phyloP scores from a whole-genome alignment of 2,329 filamentous ascomycete genomes.

The Berkeleyomyces rouxiae region DNA sequence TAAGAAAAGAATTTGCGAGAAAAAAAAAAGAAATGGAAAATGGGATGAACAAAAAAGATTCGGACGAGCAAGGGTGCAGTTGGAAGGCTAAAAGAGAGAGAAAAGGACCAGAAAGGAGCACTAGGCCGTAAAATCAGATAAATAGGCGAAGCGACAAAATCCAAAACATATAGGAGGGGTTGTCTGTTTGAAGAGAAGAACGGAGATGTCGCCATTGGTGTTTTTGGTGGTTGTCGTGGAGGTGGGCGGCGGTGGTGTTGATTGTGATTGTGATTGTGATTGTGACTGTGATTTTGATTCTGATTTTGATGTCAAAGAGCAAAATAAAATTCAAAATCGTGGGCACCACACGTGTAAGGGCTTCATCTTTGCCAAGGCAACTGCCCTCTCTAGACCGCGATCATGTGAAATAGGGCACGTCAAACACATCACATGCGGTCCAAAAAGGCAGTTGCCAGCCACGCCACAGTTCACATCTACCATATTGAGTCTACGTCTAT shows the following conservation, averaged over 20 bases:
- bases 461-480: not conserved
- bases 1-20: not conserved
- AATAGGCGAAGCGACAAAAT: not conserved
- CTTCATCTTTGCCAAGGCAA: not conserved
- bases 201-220: not conserved
- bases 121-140: not conserved
- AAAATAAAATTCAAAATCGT: not conserved
- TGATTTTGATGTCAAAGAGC: not conserved
- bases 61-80: constrained; percentile 3
- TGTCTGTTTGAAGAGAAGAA: not conserved
- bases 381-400: not conserved
- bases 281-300: not conserved
- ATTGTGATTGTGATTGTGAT: not conserved
- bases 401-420: not conserved
- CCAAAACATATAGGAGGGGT: not conserved
- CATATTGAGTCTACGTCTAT: not conserved
- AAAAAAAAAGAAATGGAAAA: not conserved
- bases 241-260: not conserved
- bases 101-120: not conserved
- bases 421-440: not conserved
- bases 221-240: not conserved
- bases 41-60: constrained; percentile 7
- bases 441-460: not conserved
- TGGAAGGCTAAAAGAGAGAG: not conserved
- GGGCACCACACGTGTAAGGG: not conserved